Conservation (phyloP, 768 basidiomycete genomes). For the Boletus vermiculosoides region DNA sequence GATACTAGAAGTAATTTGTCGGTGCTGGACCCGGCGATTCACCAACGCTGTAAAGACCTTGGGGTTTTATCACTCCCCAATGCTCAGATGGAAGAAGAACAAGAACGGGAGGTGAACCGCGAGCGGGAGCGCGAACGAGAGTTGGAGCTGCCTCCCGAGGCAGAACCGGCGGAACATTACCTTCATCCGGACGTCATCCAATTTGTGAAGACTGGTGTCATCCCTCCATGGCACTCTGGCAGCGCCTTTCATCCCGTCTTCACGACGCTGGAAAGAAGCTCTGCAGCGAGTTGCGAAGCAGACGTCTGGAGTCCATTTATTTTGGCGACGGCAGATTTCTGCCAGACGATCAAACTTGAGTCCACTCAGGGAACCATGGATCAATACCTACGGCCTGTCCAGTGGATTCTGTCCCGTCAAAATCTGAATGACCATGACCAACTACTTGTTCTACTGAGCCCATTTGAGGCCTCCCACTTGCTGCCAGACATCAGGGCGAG, state of each 20-base stretch:
- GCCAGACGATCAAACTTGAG: background rate
- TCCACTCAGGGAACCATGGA: background rate
- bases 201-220: slow-evolving; percentile 29
- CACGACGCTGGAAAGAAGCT: background rate
- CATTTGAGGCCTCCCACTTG: slow-evolving; percentile 38
- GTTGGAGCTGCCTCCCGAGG: slow-evolving; percentile 35
- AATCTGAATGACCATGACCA: background rate
- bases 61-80: slow-evolving; percentile 8
- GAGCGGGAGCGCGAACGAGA: slow-evolving; percentile 42
- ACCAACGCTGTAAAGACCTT: slow-evolving; percentile 8
- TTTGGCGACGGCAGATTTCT: slow-evolving; percentile 13
- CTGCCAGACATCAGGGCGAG: slow-evolving; percentile 37
- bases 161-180: slow-evolving; percentile 14
- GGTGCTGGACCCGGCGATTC: background rate
- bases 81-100: slow-evolving; percentile 40
- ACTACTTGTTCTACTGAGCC: background rate
- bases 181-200: slow-evolving; percentile 13
- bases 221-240: slow-evolving; percentile 9
- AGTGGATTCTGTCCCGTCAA: slow-evolving; percentile 21
- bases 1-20: background rate
- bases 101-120: slow-evolving; percentile 43
- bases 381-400: slow-evolving; percentile 22
- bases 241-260: slow-evolving; percentile 19
- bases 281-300: slow-evolving; percentile 12
- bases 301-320: slow-evolving; percentile 13